Evolutionary conservation across 2,329 filamentous ascomycete species (phyloP), one percentile per base, ranked within the genome.

Genomic region (Botrytis deweyae): DNA sequence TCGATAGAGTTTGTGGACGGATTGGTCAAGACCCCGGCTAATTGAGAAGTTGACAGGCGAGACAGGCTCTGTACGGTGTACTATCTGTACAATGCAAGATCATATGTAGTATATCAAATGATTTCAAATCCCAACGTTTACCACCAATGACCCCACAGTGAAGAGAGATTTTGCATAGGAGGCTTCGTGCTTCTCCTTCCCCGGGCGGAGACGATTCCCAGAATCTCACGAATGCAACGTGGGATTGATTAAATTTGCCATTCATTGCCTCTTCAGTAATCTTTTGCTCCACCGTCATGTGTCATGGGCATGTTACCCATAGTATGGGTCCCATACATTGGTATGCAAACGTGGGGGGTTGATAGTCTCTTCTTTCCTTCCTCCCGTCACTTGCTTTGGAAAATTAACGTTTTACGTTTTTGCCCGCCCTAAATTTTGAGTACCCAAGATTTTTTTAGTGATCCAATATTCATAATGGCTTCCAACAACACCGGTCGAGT

Each of bases 301-400:
- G 10, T 58, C 36, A 40, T 29, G 52, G 52, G n/a, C 52, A 29
- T 58, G 52, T 58, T 18, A 29, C 52, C n/a, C 52, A 58, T 33
- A 9, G 6, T 58, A 58, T 29, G 52, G 25, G 10, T 36, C 18
- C 29, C 25, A n/a, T 29, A 40, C 22, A 49, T 58, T 58, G 66
- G 38, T n/a, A 58, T 58, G 18, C 49, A 69, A 69, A 58, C n/a
- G 6, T 69, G 66, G 66, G 36, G 49, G 66, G 25, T 68, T 55
- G 36, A 40, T 9, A 16, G 38, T 29, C 40, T 44, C 66, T 42
- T 33, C 65, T 68, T 16, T 68, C 9, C 40, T 55, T 38, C 46
- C 36, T 68, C 49, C 18, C 18, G 14, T 8, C 10, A 5, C 25
- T 40, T 58, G n/a, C 40, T 29, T 7, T 58, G 29, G 33, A 42